Evolutionary conservation across 306 rosid genomes (phyloP).

Genomic region (Malus orientalis): DNA sequence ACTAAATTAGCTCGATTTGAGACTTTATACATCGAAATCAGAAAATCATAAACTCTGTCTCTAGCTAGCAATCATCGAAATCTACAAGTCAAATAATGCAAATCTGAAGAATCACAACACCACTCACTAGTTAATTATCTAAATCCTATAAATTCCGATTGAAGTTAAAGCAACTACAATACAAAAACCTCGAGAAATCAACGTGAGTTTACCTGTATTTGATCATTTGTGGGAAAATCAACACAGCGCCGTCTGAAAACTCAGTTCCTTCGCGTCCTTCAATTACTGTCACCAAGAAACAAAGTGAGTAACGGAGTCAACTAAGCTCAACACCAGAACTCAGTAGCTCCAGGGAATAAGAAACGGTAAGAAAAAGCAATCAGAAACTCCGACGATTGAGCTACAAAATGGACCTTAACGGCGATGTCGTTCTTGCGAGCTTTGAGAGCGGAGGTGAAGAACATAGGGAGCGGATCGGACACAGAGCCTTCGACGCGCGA

Average conservation of each 20-base stretch:
- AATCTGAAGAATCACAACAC: background rate
- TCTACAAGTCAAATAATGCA: background rate
- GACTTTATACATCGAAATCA: background rate
- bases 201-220: conserved; percentile 49
- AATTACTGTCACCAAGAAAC: conserved; percentile 34
- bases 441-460: no score
- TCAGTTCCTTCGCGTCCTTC: conserved; percentile 58
- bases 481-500: conserved; percentile 38
- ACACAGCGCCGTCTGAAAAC: conserved; percentile 59
- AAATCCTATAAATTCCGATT: background rate
- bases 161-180: background rate
- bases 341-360: no score
- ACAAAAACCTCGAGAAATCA: background rate
- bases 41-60: background rate
- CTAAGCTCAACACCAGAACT: no score
- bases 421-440: no score
- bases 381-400: no score
- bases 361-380: no score
- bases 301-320: no score
- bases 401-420: no score
- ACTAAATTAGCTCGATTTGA: background rate
- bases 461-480: no score
- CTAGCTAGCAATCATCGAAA: background rate
- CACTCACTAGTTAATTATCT: background rate
- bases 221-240: conserved; percentile 84